phyloP scores from a whole-genome alignment of 495 filamentous ascomycete genomes.

The Sordaria brevicollis region DNA sequence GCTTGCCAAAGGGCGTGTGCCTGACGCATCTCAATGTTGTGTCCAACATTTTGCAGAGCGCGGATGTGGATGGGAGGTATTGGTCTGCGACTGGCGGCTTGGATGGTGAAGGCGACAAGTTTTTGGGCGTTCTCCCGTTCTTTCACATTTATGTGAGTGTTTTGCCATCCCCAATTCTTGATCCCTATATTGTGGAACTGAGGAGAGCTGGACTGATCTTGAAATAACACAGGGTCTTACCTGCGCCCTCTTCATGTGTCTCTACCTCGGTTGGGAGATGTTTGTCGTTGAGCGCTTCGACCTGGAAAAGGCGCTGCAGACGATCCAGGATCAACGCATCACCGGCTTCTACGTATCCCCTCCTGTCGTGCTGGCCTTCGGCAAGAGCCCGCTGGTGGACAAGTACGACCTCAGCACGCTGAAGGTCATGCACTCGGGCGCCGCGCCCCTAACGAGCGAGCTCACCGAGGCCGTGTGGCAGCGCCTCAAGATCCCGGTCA shows the following conservation, averaged over 20 bases:
- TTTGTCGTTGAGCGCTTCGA: slow-evolving; percentile 82
- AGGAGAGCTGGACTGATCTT: background rate
- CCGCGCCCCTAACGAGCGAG: slow-evolving; percentile 77
- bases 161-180: background rate
- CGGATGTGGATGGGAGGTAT: slow-evolving; percentile 47
- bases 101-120: slow-evolving; percentile 55
- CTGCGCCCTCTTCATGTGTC: slow-evolving; percentile 22
- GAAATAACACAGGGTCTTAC: slow-evolving; percentile 19
- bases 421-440: slow-evolving; percentile 80
- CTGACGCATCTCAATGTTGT: slow-evolving; percentile 75
- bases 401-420: slow-evolving; percentile 75
- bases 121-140: slow-evolving; percentile 80
- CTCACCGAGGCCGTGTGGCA: slow-evolving; percentile 69
- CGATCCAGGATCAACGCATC: slow-evolving; percentile 63
- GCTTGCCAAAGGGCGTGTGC: slow-evolving; percentile 89
- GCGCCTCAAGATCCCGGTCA: slow-evolving; percentile 61
- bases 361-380: slow-evolving; percentile 70
- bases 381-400: slow-evolving; percentile 62
- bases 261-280: slow-evolving; percentile 58
- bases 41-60: slow-evolving; percentile 48
- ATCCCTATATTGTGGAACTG: too few species aligned
- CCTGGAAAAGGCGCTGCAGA: slow-evolving; percentile 62
- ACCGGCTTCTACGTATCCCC: slow-evolving; percentile 80
- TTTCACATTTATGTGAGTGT: slow-evolving; percentile 76
- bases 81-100: slow-evolving; percentile 49